phyloP scores from a whole-genome alignment of 2,329 filamentous ascomycete species.

The Sporothrix dimorphospora region DNA sequence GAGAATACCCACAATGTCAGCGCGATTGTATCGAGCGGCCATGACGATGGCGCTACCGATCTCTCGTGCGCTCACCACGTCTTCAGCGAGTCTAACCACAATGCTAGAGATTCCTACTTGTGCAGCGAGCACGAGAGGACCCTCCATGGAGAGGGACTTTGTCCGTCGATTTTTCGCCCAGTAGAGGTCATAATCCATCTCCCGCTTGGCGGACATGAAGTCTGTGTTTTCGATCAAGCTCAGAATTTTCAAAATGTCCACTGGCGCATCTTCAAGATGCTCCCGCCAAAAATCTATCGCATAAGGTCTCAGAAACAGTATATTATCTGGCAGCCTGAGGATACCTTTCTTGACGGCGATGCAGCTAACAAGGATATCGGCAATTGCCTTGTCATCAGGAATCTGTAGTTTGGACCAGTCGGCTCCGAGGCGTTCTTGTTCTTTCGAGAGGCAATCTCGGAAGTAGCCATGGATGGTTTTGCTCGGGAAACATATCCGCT shows the following conservation, averaged over 20 bases:
- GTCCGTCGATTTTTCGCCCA: background rate
- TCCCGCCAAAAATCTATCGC: background rate
- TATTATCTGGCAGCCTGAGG: background rate
- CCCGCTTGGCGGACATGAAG: background rate
- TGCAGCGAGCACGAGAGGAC: background rate
- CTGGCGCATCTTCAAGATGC: background rate
- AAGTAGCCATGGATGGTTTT: background rate
- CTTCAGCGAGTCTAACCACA: background rate
- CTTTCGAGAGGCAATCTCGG: background rate
- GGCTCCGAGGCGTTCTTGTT: background rate
- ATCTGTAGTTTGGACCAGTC: background rate
- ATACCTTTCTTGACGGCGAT: background rate
- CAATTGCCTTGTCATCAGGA: background rate
- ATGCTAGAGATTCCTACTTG: background rate
- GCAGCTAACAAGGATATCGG: background rate
- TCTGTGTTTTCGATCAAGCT: background rate
- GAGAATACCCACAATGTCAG: background rate
- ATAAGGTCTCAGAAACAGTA: background rate
- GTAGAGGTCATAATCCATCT: background rate
- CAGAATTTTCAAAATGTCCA: background rate
- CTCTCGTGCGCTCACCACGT: background rate
- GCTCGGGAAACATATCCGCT: conserved; percentile 14
- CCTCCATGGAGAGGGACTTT: background rate
- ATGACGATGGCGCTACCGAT: background rate
- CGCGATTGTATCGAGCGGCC: background rate